Percentiles rank a stretch among this genome's conserved stretches.
Conservation (phyloP, 2,329 filamentous ascomycete genomes). For the Trichoderma sp. region DNA sequence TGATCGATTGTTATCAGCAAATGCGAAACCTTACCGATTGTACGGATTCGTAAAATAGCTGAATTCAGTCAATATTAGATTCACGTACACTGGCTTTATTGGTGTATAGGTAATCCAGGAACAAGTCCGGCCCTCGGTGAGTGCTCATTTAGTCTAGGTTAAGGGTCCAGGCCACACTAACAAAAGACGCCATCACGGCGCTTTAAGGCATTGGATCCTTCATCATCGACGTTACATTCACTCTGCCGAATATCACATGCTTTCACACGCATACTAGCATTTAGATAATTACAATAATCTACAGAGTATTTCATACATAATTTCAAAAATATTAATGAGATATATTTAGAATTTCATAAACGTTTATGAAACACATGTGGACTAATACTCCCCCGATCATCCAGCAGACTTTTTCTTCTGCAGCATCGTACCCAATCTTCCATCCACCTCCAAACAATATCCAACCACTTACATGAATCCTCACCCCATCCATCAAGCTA, state of each 20-base stretch:
- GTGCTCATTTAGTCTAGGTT: background rate
- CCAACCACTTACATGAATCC: background rate
- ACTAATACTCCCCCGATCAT: background rate
- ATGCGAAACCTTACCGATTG: background rate
- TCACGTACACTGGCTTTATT: background rate
- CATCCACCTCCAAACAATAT: background rate
- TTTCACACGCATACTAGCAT: background rate
- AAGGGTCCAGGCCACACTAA: background rate
- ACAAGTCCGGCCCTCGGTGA: background rate
- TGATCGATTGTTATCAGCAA: background rate
- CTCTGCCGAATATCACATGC: background rate
- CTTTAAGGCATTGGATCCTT: background rate
- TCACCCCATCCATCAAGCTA: background rate
- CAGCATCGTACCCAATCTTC: background rate
- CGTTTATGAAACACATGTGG: background rate
- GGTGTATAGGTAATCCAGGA: background rate
- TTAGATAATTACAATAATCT: background rate
- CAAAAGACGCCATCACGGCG: background rate
- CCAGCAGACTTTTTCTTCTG: background rate
- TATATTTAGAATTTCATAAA: background rate
- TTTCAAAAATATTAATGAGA: background rate
- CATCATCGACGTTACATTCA: background rate
- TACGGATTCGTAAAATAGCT: background rate
- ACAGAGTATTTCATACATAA: background rate
- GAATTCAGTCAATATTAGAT: background rate